A percentile compares a stretch with the other conserved stretches of the same genome.
These are phyloP conservation scores for Echinosophora koreensis DNA, from an alignment of 306 rosid species.

Conservation along the genomic window DNA sequence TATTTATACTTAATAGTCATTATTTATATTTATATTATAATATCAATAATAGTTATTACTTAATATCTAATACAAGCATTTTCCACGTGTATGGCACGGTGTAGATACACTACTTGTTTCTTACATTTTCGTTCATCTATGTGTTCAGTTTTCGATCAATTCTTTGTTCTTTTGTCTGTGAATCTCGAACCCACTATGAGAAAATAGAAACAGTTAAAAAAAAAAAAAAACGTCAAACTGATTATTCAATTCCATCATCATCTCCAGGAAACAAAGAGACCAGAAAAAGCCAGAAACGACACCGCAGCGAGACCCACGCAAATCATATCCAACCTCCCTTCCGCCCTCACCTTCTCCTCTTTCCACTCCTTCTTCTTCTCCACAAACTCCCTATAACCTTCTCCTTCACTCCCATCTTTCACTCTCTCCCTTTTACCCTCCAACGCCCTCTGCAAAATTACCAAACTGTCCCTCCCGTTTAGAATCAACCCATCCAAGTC, in stretches of 20 bases:
- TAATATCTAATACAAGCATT: no score
- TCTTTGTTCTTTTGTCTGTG: no score
- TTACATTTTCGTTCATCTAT: no score
- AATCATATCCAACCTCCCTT: slow-evolving; percentile 65
- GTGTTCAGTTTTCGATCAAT: no score
- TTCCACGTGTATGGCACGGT: no score
- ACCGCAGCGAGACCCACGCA: slow-evolving; percentile 58
- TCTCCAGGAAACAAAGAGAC: slow-evolving; percentile 43
- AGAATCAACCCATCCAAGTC: slow-evolving; percentile 74
- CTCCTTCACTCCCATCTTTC: slow-evolving; percentile 25
- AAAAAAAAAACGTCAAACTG: no score
- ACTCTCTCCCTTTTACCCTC: slow-evolving; percentile 53
- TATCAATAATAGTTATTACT: no score
- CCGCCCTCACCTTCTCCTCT: slow-evolving; percentile 59
- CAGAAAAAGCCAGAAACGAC: slow-evolving; percentile 37
- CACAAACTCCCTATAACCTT: slow-evolving; percentile 47
- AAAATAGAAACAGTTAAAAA: no score
- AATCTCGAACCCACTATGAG: no score
- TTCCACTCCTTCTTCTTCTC: slow-evolving; percentile 57
- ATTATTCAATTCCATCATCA: not conserved
- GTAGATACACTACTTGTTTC: no score
- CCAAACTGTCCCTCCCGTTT: slow-evolving; percentile 77
- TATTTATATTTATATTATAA: no score
- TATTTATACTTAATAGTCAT: no score
- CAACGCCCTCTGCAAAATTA: slow-evolving; percentile 59